A percentile compares a stretch with the other conserved stretches of the same genome.
These are phyloP conservation scores for Aspergillus eucalypticola DNA, from an alignment of 2,329 filamentous ascomycete species.

Conservation along the genomic window DNA sequence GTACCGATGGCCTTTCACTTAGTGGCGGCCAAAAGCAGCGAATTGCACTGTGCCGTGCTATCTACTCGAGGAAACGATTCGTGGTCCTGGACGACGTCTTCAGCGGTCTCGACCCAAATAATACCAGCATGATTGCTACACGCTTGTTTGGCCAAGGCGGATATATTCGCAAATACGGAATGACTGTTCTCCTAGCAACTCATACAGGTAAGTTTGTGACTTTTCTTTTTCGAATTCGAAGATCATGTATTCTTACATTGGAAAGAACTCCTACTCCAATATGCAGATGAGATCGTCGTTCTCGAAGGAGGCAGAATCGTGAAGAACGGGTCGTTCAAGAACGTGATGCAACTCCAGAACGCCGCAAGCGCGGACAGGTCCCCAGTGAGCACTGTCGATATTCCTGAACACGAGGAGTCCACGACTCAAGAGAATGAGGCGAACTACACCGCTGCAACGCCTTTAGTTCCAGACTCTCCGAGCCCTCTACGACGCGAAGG, in stretches of 20 bases:
- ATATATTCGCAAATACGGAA: neutral
- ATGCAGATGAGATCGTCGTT: neutral
- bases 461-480: neutral
- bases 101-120: neutral
- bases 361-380: neutral
- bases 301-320: neutral
- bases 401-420: neutral
- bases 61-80: neutral
- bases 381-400: neutral
- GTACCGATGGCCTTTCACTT: conserved; percentile 46
- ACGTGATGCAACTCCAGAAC: neutral
- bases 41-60: conserved; percentile 23
- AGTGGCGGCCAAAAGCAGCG: conserved; percentile 51
- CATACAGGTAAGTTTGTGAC: neutral
- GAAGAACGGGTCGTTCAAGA: neutral
- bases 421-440: no score
- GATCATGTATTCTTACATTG: neutral
- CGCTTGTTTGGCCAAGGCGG: neutral
- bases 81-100: conserved; percentile 7
- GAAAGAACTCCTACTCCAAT: neutral
- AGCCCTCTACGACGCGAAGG: neutral
- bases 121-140: neutral
- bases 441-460: neutral
- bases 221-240: neutral
- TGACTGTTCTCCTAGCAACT: neutral